These are phyloP conservation scores for Botrytis sinoallii DNA, from an alignment of 2,329 filamentous ascomycete genomes.

Conservation along the genomic window DNA sequence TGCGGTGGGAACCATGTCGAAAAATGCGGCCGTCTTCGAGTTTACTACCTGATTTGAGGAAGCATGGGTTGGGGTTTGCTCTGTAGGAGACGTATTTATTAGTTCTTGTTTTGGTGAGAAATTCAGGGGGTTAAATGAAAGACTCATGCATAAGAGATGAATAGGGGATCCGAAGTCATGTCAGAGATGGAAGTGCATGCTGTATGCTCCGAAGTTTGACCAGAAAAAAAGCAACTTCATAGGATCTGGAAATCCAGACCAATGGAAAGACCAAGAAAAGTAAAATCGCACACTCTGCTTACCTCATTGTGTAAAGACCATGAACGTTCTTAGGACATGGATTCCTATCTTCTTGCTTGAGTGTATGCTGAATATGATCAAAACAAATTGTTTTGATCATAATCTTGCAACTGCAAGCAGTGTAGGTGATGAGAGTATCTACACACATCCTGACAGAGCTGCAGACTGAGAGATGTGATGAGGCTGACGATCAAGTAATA, in stretches of 20 bases:
- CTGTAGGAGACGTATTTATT: background rate
- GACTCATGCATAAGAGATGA: background rate
- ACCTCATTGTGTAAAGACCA: background rate
- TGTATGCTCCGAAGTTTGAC: background rate
- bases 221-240: background rate
- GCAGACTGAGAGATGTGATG: no score
- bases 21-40: background rate
- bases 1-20: background rate
- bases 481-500: background rate
- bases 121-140: background rate
- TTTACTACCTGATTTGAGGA: background rate
- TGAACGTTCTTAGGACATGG: background rate
- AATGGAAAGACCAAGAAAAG: background rate
- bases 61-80: background rate
- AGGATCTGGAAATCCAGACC: background rate
- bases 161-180: background rate
- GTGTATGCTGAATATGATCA: background rate
- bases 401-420: background rate
- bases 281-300: background rate
- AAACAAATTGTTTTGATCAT: conserved; percentile 10
- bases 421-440: background rate
- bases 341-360: background rate
- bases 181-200: background rate
- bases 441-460: background rate
- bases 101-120: background rate